Evolutionary conservation across 2,329 filamentous ascomycete species (phyloP).

Genomic region (Exophiala phaeomuriformis): DNA sequence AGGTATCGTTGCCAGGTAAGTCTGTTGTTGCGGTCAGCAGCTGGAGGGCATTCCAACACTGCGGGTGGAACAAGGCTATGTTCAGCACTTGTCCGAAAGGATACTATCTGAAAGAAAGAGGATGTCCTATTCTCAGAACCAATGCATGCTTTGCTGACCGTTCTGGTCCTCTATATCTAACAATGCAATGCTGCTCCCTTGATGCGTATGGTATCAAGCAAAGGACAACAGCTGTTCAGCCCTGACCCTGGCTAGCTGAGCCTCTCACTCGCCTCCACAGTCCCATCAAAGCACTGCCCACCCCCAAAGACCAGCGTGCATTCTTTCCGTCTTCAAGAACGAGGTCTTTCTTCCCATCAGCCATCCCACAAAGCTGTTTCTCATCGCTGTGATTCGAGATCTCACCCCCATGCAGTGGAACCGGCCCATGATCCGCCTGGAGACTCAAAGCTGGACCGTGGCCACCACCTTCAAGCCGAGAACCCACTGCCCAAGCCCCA

Average conservation of each 20-base stretch:
- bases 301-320: background rate
- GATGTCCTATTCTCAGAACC: no score
- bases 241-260: background rate
- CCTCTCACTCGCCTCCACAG: background rate
- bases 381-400: no score
- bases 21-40: background rate
- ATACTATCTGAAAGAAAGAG: background rate
- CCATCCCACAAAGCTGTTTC: background rate
- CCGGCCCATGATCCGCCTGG: no score
- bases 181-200: no score
- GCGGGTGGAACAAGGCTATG: no score
- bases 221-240: background rate
- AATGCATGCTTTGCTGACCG: no score
- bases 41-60: background rate
- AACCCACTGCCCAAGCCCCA: background rate
- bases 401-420: no score
- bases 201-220: no score
- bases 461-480: background rate
- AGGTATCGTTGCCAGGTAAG: no score
- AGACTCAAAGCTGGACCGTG: no score
- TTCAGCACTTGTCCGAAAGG: background rate
- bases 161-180: no score
- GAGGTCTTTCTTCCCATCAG: background rate
- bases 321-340: background rate
- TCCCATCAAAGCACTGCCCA: conserved; percentile 6